These are phyloP conservation scores for Juncus effusus DNA, from an alignment of 176 grass and related monocot species.

Conservation along the genomic window DNA sequence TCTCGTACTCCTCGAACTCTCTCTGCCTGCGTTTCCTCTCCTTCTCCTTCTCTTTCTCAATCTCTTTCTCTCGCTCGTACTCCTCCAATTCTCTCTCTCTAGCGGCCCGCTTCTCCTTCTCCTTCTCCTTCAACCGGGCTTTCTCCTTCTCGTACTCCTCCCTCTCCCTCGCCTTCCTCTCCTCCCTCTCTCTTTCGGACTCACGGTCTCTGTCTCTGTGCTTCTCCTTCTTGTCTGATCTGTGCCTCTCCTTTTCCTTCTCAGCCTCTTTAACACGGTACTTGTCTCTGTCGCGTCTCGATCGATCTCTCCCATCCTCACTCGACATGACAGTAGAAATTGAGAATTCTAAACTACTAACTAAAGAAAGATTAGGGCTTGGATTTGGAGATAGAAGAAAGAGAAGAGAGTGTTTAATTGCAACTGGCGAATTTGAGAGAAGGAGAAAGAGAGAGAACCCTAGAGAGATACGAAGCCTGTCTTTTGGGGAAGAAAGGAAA, in stretches of 20 bases:
- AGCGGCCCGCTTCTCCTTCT: slow-evolving; percentile 30
- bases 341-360: too few relatives aligned
- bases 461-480: too few relatives aligned
- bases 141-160: slow-evolving; percentile 14
- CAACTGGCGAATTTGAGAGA: too few relatives aligned
- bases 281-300: slow-evolving; percentile 17
- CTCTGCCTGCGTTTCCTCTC: slow-evolving; percentile 51
- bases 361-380: too few relatives aligned
- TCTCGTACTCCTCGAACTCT: slow-evolving; percentile 36
- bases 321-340: neutral
- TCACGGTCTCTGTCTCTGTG: slow-evolving; percentile 18
- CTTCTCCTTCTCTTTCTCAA: slow-evolving; percentile 40
- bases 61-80: slow-evolving; percentile 20
- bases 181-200: neutral
- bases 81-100: slow-evolving; percentile 7
- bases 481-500: too few relatives aligned
- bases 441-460: too few relatives aligned
- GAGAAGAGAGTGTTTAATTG: too few relatives aligned
- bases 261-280: slow-evolving; percentile 11
- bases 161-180: slow-evolving; percentile 28
- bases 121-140: slow-evolving; percentile 23
- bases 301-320: slow-evolving; percentile 21
- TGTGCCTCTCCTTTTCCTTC: slow-evolving; percentile 35
- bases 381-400: too few relatives aligned
- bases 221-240: slow-evolving; percentile 32